Evolutionary conservation across 1,284 basidiomycete species (phyloP).

Genomic region (Apiotrichum domesticum): DNA sequence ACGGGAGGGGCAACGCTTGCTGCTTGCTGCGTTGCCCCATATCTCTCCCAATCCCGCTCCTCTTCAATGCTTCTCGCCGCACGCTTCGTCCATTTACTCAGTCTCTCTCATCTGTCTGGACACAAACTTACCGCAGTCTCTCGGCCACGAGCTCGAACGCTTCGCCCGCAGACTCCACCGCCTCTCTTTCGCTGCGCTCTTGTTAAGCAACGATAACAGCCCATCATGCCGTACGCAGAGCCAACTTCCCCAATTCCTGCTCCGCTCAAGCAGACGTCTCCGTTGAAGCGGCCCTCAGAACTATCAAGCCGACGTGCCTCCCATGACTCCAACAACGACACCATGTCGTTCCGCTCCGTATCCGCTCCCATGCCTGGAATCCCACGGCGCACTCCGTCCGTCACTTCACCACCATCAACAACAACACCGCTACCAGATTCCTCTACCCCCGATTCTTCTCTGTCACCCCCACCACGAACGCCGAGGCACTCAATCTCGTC

Average conservation of each 20-base stretch:
- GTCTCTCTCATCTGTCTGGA: too few relatives aligned
- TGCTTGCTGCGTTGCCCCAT: too few relatives aligned
- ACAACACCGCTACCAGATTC: background rate
- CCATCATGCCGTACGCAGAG: conserved; percentile 43
- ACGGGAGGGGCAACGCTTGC: too few relatives aligned
- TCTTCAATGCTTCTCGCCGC: too few relatives aligned
- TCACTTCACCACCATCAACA: background rate
- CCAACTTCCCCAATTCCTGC: conserved; percentile 36
- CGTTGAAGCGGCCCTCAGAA: background rate
- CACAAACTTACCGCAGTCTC: too few relatives aligned
- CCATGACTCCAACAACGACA: background rate
- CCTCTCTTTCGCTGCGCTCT: background rate
- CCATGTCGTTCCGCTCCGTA: background rate
- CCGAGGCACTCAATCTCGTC: background rate
- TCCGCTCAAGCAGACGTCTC: conserved; percentile 22
- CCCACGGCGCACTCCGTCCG: conserved; percentile 34
- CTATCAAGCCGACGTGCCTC: background rate
- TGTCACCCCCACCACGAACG: too few relatives aligned
- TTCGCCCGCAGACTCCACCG: background rate
- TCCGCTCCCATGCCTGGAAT: conserved; percentile 36
- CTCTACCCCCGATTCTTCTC: background rate
- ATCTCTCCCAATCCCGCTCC: too few relatives aligned
- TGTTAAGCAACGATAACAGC: background rate
- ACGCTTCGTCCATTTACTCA: too few relatives aligned
- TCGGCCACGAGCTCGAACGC: background rate